These are phyloP conservation scores for Alternaria metachromatica DNA, from an alignment of 2,329 filamentous ascomycete species.

Conservation along the genomic window DNA sequence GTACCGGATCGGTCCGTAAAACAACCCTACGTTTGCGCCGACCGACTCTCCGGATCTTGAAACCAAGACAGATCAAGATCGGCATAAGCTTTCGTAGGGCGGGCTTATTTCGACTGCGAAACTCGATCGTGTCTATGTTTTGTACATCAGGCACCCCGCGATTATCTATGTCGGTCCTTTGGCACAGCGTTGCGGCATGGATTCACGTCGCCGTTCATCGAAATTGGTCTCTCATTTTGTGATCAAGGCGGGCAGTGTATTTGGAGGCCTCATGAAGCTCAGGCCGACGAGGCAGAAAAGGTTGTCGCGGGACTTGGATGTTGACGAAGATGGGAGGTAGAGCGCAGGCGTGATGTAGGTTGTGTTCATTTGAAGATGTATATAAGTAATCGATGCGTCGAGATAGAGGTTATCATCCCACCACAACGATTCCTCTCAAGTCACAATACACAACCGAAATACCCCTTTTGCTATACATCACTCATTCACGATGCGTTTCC, in stretches of 20 bases:
- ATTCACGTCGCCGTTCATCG: background rate
- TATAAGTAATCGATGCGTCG: background rate
- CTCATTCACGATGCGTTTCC: background rate
- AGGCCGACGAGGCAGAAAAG: background rate
- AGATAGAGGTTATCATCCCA: background rate
- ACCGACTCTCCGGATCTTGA: background rate
- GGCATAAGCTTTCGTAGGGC: background rate
- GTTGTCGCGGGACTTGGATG: rapidly evolving
- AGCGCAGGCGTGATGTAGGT: background rate
- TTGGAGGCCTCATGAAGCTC: background rate
- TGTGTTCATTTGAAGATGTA: background rate
- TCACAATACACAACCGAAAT: background rate
- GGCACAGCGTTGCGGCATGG: background rate
- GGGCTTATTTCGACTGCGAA: background rate
- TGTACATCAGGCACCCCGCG: background rate
- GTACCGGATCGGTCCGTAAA: background rate
- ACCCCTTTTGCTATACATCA: background rate
- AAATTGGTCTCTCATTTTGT: background rate
- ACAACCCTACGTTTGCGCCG: background rate
- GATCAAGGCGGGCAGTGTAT: background rate
- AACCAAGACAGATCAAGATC: background rate
- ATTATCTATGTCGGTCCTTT: background rate
- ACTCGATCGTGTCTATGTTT: rapidly evolving
- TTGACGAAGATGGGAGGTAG: background rate
- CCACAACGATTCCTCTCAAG: background rate